These are phyloP conservation scores for Ehretia macrophylla DNA, from an alignment of 257 asterid genomes.

Conservation along the genomic window DNA sequence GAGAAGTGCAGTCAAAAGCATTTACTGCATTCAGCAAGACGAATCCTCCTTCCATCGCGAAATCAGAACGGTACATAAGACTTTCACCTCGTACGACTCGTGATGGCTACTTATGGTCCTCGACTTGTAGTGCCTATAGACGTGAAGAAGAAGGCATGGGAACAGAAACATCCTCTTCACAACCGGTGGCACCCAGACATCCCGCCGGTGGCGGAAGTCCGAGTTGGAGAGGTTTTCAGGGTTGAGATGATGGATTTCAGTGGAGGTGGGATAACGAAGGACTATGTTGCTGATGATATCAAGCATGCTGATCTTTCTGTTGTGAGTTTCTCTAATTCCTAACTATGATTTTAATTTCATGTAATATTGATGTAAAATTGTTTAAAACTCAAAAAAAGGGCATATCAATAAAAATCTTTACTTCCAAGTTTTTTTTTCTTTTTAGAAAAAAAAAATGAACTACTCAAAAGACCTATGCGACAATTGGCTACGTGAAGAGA, in stretches of 20 bases:
- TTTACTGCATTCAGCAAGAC: too few species aligned
- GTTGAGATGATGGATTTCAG: conserved; percentile 87
- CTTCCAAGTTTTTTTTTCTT: too few species aligned
- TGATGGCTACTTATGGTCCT: conserved; percentile 39
- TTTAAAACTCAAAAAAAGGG: not conserved
- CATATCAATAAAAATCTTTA: conserved; percentile 7
- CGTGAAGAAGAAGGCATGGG: conserved; percentile 64
- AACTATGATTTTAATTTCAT: not conserved
- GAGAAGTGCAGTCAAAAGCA: too few species aligned
- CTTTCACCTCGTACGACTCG: too few species aligned
- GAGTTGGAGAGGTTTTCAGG: conserved; percentile 55
- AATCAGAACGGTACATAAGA: too few species aligned
- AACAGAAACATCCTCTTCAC: conserved; percentile 67
- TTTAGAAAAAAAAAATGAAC: too few species aligned
- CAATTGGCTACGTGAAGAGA: too few species aligned
- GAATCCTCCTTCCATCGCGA: too few species aligned
- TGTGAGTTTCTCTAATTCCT: conserved; percentile 39
- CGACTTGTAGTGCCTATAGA: conserved; percentile 62
- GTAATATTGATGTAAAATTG: not conserved
- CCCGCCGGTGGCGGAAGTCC: conserved; percentile 69
- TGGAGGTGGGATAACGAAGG: conserved; percentile 67
- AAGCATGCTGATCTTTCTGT: conserved; percentile 47
- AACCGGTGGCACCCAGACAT: conserved; percentile 89
- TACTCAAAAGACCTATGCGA: too few species aligned
- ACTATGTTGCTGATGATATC: conserved; percentile 60